Base-by-base conservation (phyloP, 225 moss, liverwort and hornwort species). In the Marchantia polymorpha region DNA sequence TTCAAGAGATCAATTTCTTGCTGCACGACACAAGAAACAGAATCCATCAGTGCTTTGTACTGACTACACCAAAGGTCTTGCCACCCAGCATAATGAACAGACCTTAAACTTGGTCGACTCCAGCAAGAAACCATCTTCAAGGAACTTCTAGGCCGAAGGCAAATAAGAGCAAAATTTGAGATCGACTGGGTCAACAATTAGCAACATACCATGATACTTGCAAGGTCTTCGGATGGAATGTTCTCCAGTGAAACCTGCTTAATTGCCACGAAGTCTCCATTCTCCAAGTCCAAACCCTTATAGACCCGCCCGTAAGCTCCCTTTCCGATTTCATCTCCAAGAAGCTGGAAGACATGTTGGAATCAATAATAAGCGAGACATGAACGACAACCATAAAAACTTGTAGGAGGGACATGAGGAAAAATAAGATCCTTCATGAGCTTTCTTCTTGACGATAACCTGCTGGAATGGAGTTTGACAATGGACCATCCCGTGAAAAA, bases 241-340 rank as follows among this genome's bases (percentile, higher is more conserved):
- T 97, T 97, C 81, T 97, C 97, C 91, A 94, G 79, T 48, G 94
- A 93, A 70, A 97, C 94, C 89, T 97, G 94, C 81, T 97, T 97
- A 83, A 94, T 92, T 77, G 94, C 97, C 84, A 97, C 93, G 61
- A 97, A 93, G 79, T 97, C 92, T 71, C 94, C 97, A 92, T 94
- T 97, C 81, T 97, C 97, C 89, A 93, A 88, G 86, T 97, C 97
- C 90, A 93, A 86, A 74, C 94, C 94, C 80, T 94, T 94, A 72
- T 91, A 97, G 11, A 97, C 97, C 80, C 93, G 89, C 77, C 94
- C 97, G 83, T 97, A 94, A 17, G 97, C 94, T 72, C 97, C 94
- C 84, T 97, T 97, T 0, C 94, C 97, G 80, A 97, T 94, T 89
- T 97, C 94, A 91, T 97, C 97, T 78, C 97, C 97, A 73, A 97